Base-by-base conservation (phyloP, 352 stramenopile genomes). In the Phytophthora lateralis region DNA sequence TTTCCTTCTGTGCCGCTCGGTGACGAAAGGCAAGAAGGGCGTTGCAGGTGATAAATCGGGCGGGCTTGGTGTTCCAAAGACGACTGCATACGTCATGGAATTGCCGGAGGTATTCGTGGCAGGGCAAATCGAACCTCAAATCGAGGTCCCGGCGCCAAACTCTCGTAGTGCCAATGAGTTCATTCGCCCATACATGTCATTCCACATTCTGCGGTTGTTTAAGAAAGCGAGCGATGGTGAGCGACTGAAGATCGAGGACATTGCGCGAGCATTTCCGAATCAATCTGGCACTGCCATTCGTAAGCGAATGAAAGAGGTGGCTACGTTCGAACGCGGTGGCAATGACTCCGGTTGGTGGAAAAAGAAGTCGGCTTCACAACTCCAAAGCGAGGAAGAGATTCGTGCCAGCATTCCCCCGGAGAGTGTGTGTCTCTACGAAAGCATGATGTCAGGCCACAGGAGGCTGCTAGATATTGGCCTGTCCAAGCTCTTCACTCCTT, bases 271-370 rank as follows among this genome's bases (percentile, higher is more conserved):
- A 29, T 95, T 95, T 47, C 84, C 86, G 0, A 92, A 91, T 54
- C 84, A 95, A 37, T 91, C 84, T 14, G 71, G 76, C 24, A 94
- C 85, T 18, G 83, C 85, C 37, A 92, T 92, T 43, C 80, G 85
- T n/a, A 94, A 92, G 58, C 82, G 83, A 7, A 92, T 94, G 82
- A 91, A 92, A 56, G 83, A 93, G 63, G 80, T 93, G 17, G 86
- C 84, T 21, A 95, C 81, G 4, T 95, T 95, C 51, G 84, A 95
- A 52, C 82, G 84, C 48, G 84, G 84, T 57, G 87, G 87, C 45
- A 91, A 89, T 47, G 85, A 92, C 47, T 89, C 81, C 0, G 84
- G 87, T 3, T 93, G 78, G 82, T 95, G 87, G 87, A 91, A 89
- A 45, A 93, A 90, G 61, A 93, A 93, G 41, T 55, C 79, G 6